Conservation (phyloP, 306 rosid genomes). For the Macrotyloma uniflorum region DNA sequence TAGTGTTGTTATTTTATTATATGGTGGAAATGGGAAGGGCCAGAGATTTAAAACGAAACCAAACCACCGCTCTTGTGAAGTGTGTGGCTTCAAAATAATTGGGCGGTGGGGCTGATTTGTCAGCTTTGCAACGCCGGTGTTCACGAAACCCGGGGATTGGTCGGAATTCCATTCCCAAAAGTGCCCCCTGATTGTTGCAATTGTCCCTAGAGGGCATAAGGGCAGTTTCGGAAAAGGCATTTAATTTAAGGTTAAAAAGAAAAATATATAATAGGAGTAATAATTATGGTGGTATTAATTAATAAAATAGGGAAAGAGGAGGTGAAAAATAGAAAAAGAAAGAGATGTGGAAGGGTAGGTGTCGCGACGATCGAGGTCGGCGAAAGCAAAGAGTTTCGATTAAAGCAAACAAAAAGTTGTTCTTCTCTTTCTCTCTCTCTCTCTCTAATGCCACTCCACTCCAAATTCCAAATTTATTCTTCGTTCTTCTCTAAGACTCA, state of each 20-base stretch:
- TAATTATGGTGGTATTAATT: no score
- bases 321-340: background rate
- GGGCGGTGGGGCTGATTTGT: conserved; percentile 4
- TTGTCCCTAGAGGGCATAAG: background rate
- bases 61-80: background rate
- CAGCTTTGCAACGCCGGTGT: no score
- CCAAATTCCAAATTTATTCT: conserved; percentile 12
- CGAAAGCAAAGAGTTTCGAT: conserved; percentile 30
- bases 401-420: conserved; percentile 16
- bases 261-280: no score
- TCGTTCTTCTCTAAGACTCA: background rate
- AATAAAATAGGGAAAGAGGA: no score
- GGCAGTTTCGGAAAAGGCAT: background rate
- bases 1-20: no score
- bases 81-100: background rate
- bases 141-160: no score
- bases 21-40: no score
- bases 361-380: conserved; percentile 35
- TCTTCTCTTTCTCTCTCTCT: background rate
- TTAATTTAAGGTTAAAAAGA: no score
- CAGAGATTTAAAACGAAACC: no score
- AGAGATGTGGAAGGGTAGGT: conserved; percentile 9
- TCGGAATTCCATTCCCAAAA: no score
- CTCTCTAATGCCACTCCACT: no score
- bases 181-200: no score